Evolutionary conservation across 1,284 basidiomycete genomes (phyloP), one percentile per base, ranked within the genome.

Genomic region (Pyrrhoderma noxium): DNA sequence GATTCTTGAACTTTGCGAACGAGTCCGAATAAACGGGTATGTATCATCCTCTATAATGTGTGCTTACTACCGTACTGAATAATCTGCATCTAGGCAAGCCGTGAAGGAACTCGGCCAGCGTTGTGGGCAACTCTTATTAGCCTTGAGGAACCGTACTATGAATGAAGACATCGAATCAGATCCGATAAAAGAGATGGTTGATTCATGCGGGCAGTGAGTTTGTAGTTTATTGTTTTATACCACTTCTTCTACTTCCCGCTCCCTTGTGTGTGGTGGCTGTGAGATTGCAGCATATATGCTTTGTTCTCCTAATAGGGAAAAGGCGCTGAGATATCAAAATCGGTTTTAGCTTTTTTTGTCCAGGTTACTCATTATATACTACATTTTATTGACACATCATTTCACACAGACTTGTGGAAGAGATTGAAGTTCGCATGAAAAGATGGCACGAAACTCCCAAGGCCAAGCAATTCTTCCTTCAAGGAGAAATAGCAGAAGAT

Each of bases 1-100:
- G 21, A 72, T 77, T 35, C 61, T 77, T 19, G 53, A 69, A 47
- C 65, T 74, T 40, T 72, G 75, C 57, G 67, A 70, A 44, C 70
- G 74, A 55, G 73, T 77, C n/a, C 54, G 63, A 1, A 62, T 65
- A 1, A 79, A 79, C 60, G 70, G 67, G 76, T 71, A 56, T 16
- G 61, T 45, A 44, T 42, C 5, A 40, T 5, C 16, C 8, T 40
- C 21, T 8, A 40, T 4, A 8, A 4, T 18, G n/a, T 18, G 14
- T 16, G 5, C 21, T 16, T 7, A 18, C 14, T 40, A 40, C 21
- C 5, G n/a, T 8, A 40, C n/a, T 40, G 38, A 18, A 49, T 25
- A 23, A 21, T 16, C 16, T 40, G 73, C 72, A 49, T 68, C 51
- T 67, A 74, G 46, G 65, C 70, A 19, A 55, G 58, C 38, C 35